Conservation (phyloP, 768 basidiomycete species). For the Boletus vermiculosoides region DNA sequence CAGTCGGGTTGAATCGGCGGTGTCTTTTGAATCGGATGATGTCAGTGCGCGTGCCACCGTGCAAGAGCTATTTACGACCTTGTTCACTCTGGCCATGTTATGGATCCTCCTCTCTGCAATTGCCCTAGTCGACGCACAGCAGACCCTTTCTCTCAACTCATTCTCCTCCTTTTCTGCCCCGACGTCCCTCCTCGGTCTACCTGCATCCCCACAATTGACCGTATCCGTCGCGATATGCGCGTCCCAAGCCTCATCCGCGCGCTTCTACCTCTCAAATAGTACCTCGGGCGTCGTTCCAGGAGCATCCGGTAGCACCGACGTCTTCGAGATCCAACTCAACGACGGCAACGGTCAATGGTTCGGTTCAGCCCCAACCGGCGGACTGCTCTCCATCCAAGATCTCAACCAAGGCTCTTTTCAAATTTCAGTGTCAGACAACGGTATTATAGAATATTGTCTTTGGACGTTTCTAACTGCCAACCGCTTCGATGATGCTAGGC, state of each 20-base stretch:
- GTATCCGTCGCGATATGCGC: slow-evolving; percentile 54
- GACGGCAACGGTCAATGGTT: slow-evolving; percentile 55
- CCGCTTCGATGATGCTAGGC: slow-evolving; percentile 30
- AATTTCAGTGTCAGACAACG: slow-evolving; percentile 51
- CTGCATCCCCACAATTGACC: slow-evolving; percentile 37
- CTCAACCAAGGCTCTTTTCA: slow-evolving; percentile 49
- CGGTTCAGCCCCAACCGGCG: slow-evolving; percentile 46
- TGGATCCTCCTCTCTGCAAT: background rate
- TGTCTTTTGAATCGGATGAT: too few species aligned
- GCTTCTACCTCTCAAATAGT: slow-evolving; percentile 61
- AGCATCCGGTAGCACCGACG: slow-evolving; percentile 37
- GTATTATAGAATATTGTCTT: slow-evolving; percentile 23
- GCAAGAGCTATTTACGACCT: too few species aligned
- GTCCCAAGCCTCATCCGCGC: slow-evolving; percentile 34
- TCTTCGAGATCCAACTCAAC: slow-evolving; percentile 47
- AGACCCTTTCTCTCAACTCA: slow-evolving; percentile 37
- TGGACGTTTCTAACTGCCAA: background rate
- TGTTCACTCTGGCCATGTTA: background rate
- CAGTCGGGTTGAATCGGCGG: too few species aligned
- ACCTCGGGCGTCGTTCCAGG: slow-evolving; percentile 38
- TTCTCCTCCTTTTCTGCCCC: slow-evolving; percentile 33
- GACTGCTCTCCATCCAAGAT: slow-evolving; percentile 48
- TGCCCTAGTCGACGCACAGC: slow-evolving; percentile 12
- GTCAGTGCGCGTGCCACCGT: too few species aligned
- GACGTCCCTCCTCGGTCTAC: slow-evolving; percentile 41